These are phyloP conservation scores for Luffa acutangula DNA, from an alignment of 306 rosid genomes.

Conservation along the genomic window DNA sequence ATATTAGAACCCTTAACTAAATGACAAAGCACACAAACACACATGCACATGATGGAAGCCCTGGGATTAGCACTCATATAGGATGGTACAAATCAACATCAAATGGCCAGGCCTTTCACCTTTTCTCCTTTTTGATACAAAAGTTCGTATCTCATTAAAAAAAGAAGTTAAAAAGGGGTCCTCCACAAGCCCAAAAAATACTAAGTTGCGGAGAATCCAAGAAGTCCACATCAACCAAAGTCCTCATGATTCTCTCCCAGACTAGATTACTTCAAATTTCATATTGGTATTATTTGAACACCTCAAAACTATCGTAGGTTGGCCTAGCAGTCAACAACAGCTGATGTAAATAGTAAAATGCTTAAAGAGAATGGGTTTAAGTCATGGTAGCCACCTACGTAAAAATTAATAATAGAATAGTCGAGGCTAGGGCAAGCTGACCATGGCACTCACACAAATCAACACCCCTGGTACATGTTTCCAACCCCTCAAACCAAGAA, in stretches of 20 bases:
- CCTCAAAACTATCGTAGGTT: not conserved
- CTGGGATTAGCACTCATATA: not conserved
- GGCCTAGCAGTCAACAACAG: not conserved
- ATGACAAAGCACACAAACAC: not conserved
- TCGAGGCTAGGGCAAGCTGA: not conserved
- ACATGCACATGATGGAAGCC: not conserved
- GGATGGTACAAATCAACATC: not conserved
- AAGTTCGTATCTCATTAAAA: not conserved
- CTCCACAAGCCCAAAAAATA: not conserved
- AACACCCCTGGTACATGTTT: not conserved
- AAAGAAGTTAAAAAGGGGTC: not conserved
- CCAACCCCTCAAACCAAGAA: not conserved
- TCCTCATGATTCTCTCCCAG: not conserved
- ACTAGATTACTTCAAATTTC: not conserved
- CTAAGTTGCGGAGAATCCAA: not conserved
- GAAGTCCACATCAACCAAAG: not conserved
- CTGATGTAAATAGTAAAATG: too few relatives aligned
- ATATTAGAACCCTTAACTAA: not conserved
- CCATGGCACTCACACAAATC: not conserved
- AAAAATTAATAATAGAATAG: too few relatives aligned
- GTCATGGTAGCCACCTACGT: not conserved
- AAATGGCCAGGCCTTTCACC: not conserved
- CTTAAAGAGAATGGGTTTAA: not conserved
- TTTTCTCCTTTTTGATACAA: not conserved
- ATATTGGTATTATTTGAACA: not conserved